Evolutionary conservation across 768 basidiomycete species (phyloP), one percentile per base, ranked within the genome.

Genomic region (Pleurotus platypus): DNA sequence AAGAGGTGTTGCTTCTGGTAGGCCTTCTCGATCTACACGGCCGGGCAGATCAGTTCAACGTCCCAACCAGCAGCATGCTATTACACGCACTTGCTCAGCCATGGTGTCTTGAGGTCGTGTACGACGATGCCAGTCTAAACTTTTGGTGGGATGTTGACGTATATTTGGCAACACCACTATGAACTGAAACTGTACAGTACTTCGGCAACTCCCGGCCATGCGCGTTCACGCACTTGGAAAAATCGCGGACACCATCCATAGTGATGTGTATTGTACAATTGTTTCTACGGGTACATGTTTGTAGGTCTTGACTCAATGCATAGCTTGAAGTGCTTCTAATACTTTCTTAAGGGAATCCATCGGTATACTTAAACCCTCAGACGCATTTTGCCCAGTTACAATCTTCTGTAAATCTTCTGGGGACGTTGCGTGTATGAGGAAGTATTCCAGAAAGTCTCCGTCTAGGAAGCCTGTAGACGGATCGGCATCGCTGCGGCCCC

Each of bases 1-100:
- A 99, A 99, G 72, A 99, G 84, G 71, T 87, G 83, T 75, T 99
- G 97, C 80, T 97, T 97, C 78, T 97, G 95, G 82, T 82, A 99
- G 61, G 92, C 91, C 78, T 96, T 97, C 78, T 98, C 95, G 71
- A 95, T 86, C 90, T 98, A 69, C 15, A 61, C 57, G 58, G 55
- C 49, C 42, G 57, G 55, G 35, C 45, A 55, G 30, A 35, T 35
- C 30, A 35, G 30, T 35, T 55, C 48, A 49, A 56, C 15, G 38
- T 26, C 30, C 24, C 22, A 13, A 42, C 3, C 22, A 27, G 40
- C 43, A 38, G 39, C 18, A 3, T 30, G 11, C 39, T 39, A 20
- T 22, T 2, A 42, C 9, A 70, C 78, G 56, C 64, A 84, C 84
- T 72, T 85, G 84, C 67, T 85, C 84, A 64, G 84, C 83, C 84